Conservation (phyloP, 2,329 filamentous ascomycete species). For the Metarhizium album region DNA sequence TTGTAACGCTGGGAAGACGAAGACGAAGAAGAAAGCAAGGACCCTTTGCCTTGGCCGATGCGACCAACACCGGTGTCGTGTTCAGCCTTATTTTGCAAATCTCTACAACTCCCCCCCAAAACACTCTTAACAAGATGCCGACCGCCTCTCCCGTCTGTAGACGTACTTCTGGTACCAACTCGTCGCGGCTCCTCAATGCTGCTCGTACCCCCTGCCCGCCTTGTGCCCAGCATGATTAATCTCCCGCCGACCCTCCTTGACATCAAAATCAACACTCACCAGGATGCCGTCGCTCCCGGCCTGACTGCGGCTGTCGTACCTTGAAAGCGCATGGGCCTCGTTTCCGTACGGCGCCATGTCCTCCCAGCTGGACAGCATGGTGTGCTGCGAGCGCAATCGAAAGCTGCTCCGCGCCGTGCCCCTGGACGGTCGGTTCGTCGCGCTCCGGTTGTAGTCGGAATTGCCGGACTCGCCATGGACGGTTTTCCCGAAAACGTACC, state of each 20-base stretch:
- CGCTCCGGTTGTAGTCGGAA: constrained; percentile 13
- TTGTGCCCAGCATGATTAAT: neutral
- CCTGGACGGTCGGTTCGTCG: constrained; percentile 11
- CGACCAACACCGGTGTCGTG: too few relatives aligned
- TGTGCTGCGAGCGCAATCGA: constrained; percentile 19
- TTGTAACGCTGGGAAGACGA: too few relatives aligned
- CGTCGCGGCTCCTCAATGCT: neutral
- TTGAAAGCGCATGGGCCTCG: constrained; percentile 12
- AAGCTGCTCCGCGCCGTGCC: constrained; percentile 21
- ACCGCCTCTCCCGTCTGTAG: too few relatives aligned
- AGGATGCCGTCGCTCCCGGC: constrained; percentile 18
- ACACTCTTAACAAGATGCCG: too few relatives aligned
- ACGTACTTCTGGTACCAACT: too few relatives aligned
- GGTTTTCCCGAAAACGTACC: constrained; percentile 18
- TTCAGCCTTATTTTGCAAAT: too few relatives aligned
- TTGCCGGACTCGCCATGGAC: constrained; percentile 11
- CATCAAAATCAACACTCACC: constrained; percentile 25
- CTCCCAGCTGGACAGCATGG: constrained; percentile 17
- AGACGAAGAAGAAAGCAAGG: too few relatives aligned
- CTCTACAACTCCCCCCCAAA: too few relatives aligned
- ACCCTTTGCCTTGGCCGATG: too few relatives aligned
- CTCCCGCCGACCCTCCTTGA: constrained; percentile 15
- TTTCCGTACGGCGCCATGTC: constrained; percentile 13
- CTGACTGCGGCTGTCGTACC: constrained; percentile 14
- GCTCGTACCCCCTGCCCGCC: neutral